A percentile compares a stretch with the other conserved stretches of the same genome.
These are phyloP conservation scores for Salvia miltiorrhiza DNA, from an alignment of 257 asterid genomes.

Conservation along the genomic window DNA sequence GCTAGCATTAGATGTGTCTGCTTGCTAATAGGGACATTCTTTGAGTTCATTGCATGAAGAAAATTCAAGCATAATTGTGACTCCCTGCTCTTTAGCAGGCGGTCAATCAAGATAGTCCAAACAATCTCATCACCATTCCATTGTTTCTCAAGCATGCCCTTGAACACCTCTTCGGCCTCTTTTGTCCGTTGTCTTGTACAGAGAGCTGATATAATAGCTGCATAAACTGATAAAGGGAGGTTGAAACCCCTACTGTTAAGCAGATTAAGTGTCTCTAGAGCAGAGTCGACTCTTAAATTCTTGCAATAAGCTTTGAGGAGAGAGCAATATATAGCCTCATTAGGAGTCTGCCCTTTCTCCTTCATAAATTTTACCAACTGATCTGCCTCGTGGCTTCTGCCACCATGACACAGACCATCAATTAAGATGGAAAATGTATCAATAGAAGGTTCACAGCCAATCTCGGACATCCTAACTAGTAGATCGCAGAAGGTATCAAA, in stretches of 20 bases:
- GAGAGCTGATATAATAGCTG: slow-evolving; percentile 50
- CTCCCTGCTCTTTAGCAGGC: slow-evolving; percentile 66
- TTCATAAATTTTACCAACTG: slow-evolving; percentile 59
- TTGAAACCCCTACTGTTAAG: slow-evolving; percentile 40
- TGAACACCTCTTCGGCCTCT: slow-evolving; percentile 69
- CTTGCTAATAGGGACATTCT: slow-evolving; percentile 47
- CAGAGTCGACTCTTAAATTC: slow-evolving; percentile 52
- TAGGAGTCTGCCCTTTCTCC: slow-evolving; percentile 67
- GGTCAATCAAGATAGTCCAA: slow-evolving; percentile 85
- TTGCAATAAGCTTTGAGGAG: slow-evolving; percentile 70
- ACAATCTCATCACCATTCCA: slow-evolving; percentile 86
- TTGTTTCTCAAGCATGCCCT: slow-evolving; percentile 55
- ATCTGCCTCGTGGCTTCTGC: slow-evolving; percentile 70
- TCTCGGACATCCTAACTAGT: slow-evolving; percentile 60
- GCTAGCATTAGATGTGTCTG: slow-evolving; percentile 54
- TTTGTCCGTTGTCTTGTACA: slow-evolving; percentile 40
- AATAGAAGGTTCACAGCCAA: slow-evolving; percentile 55
- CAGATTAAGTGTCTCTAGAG: slow-evolving; percentile 51
- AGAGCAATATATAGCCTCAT: slow-evolving; percentile 57
- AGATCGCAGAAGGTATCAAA: slow-evolving; percentile 43
- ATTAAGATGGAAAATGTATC: slow-evolving; percentile 56
- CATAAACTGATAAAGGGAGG: slow-evolving; percentile 56
- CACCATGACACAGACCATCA: slow-evolving; percentile 57
- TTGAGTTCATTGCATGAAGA: slow-evolving; percentile 60
- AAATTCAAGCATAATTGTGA: slow-evolving; percentile 56